Conservation (phyloP, 2,329 filamentous ascomycete genomes). For the Verticillium zaregamsianum region DNA sequence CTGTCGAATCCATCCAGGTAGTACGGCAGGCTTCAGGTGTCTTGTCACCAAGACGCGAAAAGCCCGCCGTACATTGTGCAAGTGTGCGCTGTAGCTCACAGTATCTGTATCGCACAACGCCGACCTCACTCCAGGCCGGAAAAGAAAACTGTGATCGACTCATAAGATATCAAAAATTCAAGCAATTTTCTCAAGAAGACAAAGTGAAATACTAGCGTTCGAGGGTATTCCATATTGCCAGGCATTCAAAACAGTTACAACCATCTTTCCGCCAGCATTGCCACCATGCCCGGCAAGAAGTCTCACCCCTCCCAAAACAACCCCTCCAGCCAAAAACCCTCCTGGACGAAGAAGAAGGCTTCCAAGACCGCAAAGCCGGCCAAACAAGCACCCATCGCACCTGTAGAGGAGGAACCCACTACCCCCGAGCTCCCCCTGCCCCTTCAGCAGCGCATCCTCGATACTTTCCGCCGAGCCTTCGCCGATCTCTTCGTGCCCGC, state of each 20-base stretch:
- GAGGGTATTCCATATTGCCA: background rate
- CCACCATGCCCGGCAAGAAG: background rate
- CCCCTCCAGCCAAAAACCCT: background rate
- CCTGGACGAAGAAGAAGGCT: background rate
- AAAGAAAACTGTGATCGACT: background rate
- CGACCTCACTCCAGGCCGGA: background rate
- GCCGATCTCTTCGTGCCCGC: conserved; percentile 40
- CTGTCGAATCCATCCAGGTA: background rate
- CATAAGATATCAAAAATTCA: background rate
- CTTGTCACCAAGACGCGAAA: background rate
- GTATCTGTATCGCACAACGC: background rate
- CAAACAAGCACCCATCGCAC: background rate
- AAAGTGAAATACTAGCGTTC: background rate
- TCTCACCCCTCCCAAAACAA: background rate
- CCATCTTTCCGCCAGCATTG: background rate
- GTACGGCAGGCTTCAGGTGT: background rate
- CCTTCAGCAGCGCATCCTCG: conserved; percentile 64
- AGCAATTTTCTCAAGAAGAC: background rate
- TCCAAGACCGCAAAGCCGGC: background rate
- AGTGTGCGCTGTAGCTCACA: background rate
- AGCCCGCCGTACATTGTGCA: background rate
- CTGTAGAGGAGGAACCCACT: background rate
- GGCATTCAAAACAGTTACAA: background rate
- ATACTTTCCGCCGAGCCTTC: conserved; percentile 69
- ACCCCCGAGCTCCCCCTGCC: background rate